These are phyloP conservation scores for Xylaria hypoxylon DNA, from an alignment of 2,329 filamentous ascomycete species.

Conservation along the genomic window DNA sequence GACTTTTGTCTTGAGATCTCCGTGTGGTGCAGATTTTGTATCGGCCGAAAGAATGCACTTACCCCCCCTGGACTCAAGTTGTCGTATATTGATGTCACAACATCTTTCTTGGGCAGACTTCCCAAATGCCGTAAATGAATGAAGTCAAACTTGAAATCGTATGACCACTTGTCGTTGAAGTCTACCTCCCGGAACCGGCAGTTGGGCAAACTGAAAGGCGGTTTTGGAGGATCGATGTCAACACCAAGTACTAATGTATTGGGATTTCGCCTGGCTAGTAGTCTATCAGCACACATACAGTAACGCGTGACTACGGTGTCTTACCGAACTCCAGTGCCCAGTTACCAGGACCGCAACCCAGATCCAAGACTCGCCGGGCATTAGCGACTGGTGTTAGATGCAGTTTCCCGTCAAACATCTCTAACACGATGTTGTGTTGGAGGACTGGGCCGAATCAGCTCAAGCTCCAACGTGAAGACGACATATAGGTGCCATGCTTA, in stretches of 20 bases:
- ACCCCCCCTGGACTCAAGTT: constrained; percentile 50
- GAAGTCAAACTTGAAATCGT: constrained; percentile 47
- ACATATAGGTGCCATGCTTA: constrained; percentile 30
- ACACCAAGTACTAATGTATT: constrained; percentile 46
- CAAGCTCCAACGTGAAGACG: background rate
- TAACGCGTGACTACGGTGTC: constrained; percentile 2
- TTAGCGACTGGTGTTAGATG: constrained; percentile 47
- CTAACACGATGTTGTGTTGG: constrained; percentile 48
- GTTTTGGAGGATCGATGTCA: constrained; percentile 47
- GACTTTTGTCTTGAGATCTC: constrained; percentile 37
- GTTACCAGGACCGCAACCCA: constrained; percentile 49
- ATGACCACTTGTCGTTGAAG: constrained; percentile 45
- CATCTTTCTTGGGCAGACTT: constrained; percentile 39
- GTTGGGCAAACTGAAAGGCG: constrained; percentile 45
- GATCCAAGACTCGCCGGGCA: constrained; percentile 47
- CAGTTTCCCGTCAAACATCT: constrained; percentile 49
- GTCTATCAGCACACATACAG: constrained; percentile 6
- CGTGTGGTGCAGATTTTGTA: background rate
- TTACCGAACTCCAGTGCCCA: constrained; percentile 46
- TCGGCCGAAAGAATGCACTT: constrained; percentile 35
- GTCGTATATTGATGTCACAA: constrained; percentile 48
- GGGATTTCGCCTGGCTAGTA: constrained; percentile 42
- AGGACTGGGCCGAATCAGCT: constrained; percentile 33
- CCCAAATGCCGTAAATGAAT: constrained; percentile 50
- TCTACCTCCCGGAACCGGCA: constrained; percentile 48